These are phyloP conservation scores for Eucalyptus cloeziana DNA, from an alignment of 345 rosid species.

Conservation along the genomic window DNA sequence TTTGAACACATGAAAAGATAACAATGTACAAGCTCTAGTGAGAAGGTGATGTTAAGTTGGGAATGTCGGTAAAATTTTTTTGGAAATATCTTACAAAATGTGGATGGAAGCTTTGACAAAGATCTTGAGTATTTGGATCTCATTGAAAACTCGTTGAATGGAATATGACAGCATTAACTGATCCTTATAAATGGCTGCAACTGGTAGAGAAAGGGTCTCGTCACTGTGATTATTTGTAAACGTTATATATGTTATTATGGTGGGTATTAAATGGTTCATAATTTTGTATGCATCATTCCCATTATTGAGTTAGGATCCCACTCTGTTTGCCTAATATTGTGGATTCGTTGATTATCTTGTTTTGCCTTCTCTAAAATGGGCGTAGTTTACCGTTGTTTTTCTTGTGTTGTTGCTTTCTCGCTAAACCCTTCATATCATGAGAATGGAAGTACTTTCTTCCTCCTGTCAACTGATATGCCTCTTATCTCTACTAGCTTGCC, in stretches of 20 bases:
- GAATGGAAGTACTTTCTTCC: background rate
- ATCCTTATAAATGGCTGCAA: background rate
- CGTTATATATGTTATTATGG: background rate
- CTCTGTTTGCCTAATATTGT: background rate
- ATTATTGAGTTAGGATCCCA: background rate
- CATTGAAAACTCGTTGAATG: background rate
- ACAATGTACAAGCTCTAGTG: background rate
- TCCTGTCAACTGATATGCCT: background rate
- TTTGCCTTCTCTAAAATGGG: background rate
- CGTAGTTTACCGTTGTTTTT: background rate
- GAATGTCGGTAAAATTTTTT: rapidly evolving
- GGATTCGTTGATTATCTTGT: background rate
- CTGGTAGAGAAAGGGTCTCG: background rate
- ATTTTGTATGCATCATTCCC: background rate
- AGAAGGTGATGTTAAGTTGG: background rate
- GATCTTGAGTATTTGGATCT: background rate
- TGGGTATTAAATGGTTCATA: background rate
- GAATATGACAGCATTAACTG: background rate
- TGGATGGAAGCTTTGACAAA: background rate
- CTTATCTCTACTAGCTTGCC: constrained; percentile 50
- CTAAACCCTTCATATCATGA: background rate
- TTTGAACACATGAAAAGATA: background rate
- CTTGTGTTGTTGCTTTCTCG: background rate
- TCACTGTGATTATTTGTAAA: background rate
- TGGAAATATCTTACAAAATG: background rate